Conservation (phyloP, 257 asterid species). For the Lantana camara region DNA sequence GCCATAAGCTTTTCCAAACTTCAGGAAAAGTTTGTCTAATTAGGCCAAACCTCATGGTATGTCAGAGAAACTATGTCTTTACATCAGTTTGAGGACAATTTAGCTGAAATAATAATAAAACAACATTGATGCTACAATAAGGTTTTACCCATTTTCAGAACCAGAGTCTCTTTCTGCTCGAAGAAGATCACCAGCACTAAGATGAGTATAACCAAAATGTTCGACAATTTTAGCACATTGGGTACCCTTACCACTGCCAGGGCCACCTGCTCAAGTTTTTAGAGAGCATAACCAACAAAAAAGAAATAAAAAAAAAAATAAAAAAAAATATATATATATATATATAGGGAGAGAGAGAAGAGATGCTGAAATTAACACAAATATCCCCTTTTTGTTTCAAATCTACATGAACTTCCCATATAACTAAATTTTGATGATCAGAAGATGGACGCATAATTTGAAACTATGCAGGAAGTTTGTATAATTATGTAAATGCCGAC, state of each 20-base stretch:
- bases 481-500: background rate
- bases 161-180: slow-evolving; percentile 79
- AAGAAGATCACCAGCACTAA: slow-evolving; percentile 97
- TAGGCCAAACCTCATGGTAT: too few species aligned
- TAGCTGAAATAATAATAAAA: background rate
- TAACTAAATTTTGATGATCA: too few species aligned
- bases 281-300: slow-evolving; percentile 16
- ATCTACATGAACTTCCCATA: too few species aligned
- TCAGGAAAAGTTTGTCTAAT: too few species aligned
- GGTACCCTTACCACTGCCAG: slow-evolving; percentile 98
- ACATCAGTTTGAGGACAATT: slow-evolving; percentile 7
- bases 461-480: too few species aligned
- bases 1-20: too few species aligned
- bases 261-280: slow-evolving; percentile 77
- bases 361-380: slow-evolving; percentile 7
- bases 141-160: slow-evolving; percentile 55
- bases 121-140: slow-evolving; percentile 5
- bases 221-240: slow-evolving; percentile 81
- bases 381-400: too few species aligned
- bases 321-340: too few species aligned
- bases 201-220: slow-evolving; percentile 85
- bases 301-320: background rate
- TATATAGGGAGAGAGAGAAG: background rate
- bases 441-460: too few species aligned
- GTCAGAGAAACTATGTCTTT: too few species aligned